Conservation (phyloP, 164 flowering plant genomes). For the Macadamia tetraphylla region DNA sequence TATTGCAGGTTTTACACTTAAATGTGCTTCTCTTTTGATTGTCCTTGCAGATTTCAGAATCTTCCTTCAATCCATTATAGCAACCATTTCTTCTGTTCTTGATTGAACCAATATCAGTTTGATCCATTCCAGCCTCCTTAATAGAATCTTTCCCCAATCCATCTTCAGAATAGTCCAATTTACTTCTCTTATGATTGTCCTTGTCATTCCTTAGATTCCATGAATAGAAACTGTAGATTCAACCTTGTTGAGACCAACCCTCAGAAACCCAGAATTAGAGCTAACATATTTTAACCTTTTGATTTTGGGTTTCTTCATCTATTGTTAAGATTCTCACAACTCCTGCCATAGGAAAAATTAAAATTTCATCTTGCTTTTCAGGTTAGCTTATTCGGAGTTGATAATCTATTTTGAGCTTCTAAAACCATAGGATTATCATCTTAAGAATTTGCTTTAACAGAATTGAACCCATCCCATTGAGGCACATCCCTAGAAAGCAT, state of each 20-base stretch:
- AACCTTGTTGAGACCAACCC: slow-evolving; percentile 24
- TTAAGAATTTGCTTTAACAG: slow-evolving; percentile 48
- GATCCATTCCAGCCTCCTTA: slow-evolving; percentile 8
- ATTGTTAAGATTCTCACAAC: too few species aligned
- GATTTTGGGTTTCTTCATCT: too few species aligned
- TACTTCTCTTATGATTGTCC: slow-evolving; percentile 2
- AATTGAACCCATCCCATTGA: slow-evolving; percentile 32
- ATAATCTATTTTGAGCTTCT: slow-evolving; percentile 39
- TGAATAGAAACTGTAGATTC: slow-evolving; percentile 27
- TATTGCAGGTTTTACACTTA: slow-evolving; percentile 44
- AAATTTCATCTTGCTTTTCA: slow-evolving; percentile 7
- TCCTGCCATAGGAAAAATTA: too few species aligned
- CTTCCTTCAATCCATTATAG: not conserved
- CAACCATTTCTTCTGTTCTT: slow-evolving; percentile 16
- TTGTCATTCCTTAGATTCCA: slow-evolving; percentile 4
- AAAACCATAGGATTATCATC: slow-evolving; percentile 55
- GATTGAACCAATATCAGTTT: slow-evolving; percentile 15
- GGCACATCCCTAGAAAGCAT: slow-evolving; percentile 73
- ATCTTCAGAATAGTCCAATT: not conserved
- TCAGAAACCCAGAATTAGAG: slow-evolving; percentile 28
- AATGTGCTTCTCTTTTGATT: slow-evolving; percentile 34
- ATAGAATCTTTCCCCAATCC: slow-evolving; percentile 6
- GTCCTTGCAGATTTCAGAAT: slow-evolving; percentile 14
- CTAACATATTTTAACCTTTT: slow-evolving; percentile 15
- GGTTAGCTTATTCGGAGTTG: slow-evolving; percentile 22